phyloP scores from a whole-genome alignment of 345 rosid species.

The Eutrema japonicum region DNA sequence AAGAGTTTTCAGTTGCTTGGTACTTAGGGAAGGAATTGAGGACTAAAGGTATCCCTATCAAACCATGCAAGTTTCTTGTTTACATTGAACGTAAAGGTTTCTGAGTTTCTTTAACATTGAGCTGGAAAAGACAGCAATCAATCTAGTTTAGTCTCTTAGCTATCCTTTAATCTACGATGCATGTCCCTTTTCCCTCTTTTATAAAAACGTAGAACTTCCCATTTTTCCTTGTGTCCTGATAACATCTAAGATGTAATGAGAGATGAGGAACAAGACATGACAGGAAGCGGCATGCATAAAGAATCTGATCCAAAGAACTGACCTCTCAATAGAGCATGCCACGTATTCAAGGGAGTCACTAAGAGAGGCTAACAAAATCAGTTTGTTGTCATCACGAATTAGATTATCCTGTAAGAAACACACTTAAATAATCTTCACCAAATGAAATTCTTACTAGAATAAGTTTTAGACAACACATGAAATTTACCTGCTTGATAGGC shows the following conservation, averaged over 20 bases:
- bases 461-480: conserved; percentile 20
- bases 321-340: conserved; percentile 98
- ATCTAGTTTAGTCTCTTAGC: conserved; percentile 25
- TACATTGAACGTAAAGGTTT: conserved; percentile 16
- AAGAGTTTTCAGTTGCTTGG: conserved; percentile 10
- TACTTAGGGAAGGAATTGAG: conserved; percentile 7
- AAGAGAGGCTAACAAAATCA: conserved; percentile 90
- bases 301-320: conserved; percentile 42
- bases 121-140: conserved; percentile 13
- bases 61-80: conserved; percentile 32
- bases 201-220: conserved; percentile 9
- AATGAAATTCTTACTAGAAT: not conserved
- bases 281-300: conserved; percentile 30
- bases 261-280: conserved; percentile 22
- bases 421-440: conserved; percentile 15
- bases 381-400: conserved; percentile 91
- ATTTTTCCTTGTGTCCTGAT: conserved; percentile 15
- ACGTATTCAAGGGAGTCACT: conserved; percentile 96
- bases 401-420: conserved; percentile 75
- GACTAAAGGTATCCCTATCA: not conserved
- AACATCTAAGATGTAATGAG: conserved; percentile 26
- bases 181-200: conserved; percentile 11
- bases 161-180: conserved; percentile 5
- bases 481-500: conserved; percentile 83
- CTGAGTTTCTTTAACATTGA: conserved; percentile 21